phyloP scores from a whole-genome alignment of 768 basidiomycete genomes.

The Boletus pseudo-olivaceus region DNA sequence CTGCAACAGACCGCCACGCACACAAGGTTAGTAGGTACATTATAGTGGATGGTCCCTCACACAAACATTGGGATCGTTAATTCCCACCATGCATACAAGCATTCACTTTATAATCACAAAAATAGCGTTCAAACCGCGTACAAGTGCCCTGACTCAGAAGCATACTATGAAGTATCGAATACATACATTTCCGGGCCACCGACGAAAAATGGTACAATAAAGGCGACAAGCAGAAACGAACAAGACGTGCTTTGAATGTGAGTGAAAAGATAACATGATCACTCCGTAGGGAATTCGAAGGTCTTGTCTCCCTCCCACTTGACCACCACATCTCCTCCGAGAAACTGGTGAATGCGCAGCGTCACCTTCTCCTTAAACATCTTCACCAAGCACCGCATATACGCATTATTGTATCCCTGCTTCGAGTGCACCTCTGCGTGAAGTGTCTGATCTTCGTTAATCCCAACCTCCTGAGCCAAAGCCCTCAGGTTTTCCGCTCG shows the following conservation, averaged over 20 bases:
- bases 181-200: background rate
- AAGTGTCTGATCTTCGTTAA: background rate
- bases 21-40: background rate
- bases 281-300: conserved; percentile 1
- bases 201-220: background rate
- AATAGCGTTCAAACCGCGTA: no score
- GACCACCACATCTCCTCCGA: conserved; percentile 1
- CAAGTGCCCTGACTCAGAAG: no score
- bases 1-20: background rate
- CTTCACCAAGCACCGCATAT: background rate
- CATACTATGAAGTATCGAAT: background rate
- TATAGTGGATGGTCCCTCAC: background rate
- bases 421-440: background rate
- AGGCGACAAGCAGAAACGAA: background rate
- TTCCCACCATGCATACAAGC: background rate
- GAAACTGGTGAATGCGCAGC: background rate
- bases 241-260: background rate
- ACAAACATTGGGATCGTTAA: background rate
- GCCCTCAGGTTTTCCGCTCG: background rate
- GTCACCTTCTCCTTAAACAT: background rate
- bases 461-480: conserved; percentile 2
- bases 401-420: conserved; percentile 4
- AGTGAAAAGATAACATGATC: background rate
- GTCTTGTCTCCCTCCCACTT: conserved; percentile 10
- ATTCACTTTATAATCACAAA: no score